A percentile compares a stretch with the other conserved stretches of the same genome.
These are phyloP conservation scores for Aschersonia sp. DNA, from an alignment of 2,329 filamentous ascomycete genomes.

Conservation along the genomic window DNA sequence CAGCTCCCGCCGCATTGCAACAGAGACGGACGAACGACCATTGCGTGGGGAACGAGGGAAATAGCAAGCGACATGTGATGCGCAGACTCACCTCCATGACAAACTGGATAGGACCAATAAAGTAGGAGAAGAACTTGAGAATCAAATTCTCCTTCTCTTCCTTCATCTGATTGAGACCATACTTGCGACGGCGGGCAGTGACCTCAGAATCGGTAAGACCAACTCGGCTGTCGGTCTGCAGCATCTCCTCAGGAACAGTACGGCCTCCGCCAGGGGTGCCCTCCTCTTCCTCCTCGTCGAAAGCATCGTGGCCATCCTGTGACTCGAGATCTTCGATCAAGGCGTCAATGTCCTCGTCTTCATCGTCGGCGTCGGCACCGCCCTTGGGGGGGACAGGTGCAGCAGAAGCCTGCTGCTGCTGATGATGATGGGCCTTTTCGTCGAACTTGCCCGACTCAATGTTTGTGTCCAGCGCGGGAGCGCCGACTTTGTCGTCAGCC, in stretches of 20 bases:
- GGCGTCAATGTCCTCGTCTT: slow-evolving; percentile 69
- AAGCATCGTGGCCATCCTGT: slow-evolving; percentile 53
- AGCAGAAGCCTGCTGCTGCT: slow-evolving; percentile 11
- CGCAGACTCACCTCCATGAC: slow-evolving; percentile 65
- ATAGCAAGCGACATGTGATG: background rate
- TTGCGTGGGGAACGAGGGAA: background rate
- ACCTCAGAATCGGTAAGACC: slow-evolving; percentile 66
- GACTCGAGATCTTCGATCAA: slow-evolving; percentile 81
- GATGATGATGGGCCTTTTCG: slow-evolving; percentile 35
- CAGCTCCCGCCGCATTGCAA: background rate
- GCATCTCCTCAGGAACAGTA: slow-evolving; percentile 56
- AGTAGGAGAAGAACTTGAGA: slow-evolving; percentile 72
- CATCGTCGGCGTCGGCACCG: slow-evolving; percentile 44
- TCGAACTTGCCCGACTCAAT: slow-evolving; percentile 52
- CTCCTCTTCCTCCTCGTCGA: slow-evolving; percentile 45
- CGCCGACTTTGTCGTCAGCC: slow-evolving; percentile 39
- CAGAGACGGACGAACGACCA: background rate
- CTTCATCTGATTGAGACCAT: slow-evolving; percentile 79
- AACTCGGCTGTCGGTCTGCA: slow-evolving; percentile 58
- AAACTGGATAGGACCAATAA: slow-evolving; percentile 81
- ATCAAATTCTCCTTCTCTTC: slow-evolving; percentile 78
- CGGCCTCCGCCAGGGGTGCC: slow-evolving; percentile 38
- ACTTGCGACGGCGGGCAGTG: slow-evolving; percentile 46
- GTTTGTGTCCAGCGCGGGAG: slow-evolving; percentile 46
- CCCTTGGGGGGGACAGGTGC: slow-evolving; percentile 19